A percentile compares a stretch with the other conserved stretches of the same genome.
phyloP scores from a whole-genome alignment of 345 rosid species.

The Litchi chinensis region DNA sequence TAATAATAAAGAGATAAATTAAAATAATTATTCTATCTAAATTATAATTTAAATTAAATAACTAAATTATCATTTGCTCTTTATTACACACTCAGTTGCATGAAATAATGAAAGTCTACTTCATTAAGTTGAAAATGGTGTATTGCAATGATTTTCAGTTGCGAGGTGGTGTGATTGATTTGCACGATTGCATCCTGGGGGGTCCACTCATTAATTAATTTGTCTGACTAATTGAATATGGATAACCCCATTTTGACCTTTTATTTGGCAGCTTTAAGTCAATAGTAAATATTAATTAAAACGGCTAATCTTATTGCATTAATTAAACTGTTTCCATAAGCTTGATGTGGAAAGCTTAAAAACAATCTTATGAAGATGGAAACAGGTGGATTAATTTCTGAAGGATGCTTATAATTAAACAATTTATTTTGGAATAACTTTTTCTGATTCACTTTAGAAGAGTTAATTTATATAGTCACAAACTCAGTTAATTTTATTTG shows the following conservation, averaged over 20 bases:
- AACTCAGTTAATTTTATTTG: no score
- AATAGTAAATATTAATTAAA: neutral
- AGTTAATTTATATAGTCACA: no score
- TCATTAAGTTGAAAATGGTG: neutral
- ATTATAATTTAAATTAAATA: no score
- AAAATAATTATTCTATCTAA: no score
- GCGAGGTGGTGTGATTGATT: neutral
- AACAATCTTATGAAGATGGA: no score
- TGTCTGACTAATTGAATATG: neutral
- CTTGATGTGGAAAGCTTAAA: neutral
- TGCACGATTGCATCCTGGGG: no score
- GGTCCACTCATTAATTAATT: conserved; percentile 7
- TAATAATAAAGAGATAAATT: no score
- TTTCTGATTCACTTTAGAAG: no score
- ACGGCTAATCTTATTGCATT: neutral
- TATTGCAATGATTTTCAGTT: neutral
- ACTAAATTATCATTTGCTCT: no score
- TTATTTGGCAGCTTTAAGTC: neutral
- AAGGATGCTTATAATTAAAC: no score
- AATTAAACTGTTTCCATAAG: neutral
- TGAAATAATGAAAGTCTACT: neutral
- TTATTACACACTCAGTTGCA: neutral
- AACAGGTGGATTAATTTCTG: no score
- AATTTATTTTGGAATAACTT: no score
- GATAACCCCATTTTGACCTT: neutral